These are phyloP conservation scores for Colletotrichum sp. DNA, from an alignment of 2,329 filamentous ascomycete genomes.

Conservation along the genomic window DNA sequence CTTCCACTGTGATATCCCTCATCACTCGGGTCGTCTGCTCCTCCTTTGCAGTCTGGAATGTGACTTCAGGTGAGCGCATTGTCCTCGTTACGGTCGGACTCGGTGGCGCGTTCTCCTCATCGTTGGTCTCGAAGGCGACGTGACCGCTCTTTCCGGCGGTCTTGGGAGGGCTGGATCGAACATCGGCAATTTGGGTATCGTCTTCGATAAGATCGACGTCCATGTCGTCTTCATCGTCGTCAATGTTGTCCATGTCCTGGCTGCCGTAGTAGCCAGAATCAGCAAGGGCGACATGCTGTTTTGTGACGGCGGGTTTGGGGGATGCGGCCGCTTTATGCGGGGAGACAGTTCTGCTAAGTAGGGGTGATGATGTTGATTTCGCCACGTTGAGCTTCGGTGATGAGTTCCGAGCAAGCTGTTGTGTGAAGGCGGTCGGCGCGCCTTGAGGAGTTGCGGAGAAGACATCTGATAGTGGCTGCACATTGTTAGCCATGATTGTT, in stretches of 20 bases:
- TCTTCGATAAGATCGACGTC: conserved; percentile 38
- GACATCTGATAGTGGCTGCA: conserved; percentile 63
- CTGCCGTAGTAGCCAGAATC: conserved; percentile 79
- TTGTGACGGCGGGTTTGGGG: conserved; percentile 33
- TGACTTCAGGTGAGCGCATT: conserved; percentile 36
- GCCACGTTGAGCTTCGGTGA: conserved; percentile 65
- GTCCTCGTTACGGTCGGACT: conserved; percentile 24
- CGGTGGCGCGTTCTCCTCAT: conserved; percentile 3
- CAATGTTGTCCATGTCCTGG: conserved; percentile 38
- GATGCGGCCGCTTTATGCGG: conserved; percentile 36
- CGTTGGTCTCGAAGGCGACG: conserved; percentile 16
- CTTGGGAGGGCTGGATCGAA: conserved; percentile 12
- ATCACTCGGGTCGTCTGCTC: conserved; percentile 39
- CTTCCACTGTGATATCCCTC: conserved; percentile 18
- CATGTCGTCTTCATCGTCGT: conserved; percentile 30
- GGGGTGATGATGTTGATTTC: conserved; percentile 41
- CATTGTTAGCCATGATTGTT: conserved; percentile 27
- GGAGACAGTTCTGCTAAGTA: conserved; percentile 35
- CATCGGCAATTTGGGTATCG: conserved; percentile 21
- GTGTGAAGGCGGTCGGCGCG: conserved; percentile 58
- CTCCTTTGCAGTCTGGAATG: conserved; percentile 49
- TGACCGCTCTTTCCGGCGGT: conserved; percentile 9
- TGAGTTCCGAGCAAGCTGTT: conserved; percentile 53
- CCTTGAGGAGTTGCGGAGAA: conserved; percentile 61
- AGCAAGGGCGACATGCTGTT: conserved; percentile 39